These are phyloP conservation scores for Ogataea parapolymorpha DNA, from an alignment of 805 yeast genomes.

Conservation along the genomic window DNA sequence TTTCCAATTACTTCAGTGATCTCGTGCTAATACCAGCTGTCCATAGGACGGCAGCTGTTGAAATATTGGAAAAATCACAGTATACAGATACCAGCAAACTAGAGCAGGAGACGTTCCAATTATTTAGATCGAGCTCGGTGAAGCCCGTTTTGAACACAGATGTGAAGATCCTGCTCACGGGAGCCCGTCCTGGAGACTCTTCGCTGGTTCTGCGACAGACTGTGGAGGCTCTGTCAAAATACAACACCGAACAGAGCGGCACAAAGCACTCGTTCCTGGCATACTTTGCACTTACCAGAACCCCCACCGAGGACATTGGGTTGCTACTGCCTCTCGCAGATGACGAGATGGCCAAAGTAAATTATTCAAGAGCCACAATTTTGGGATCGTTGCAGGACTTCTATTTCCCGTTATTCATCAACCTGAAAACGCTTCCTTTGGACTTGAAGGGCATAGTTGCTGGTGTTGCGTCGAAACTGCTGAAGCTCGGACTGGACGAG, in stretches of 20 bases:
- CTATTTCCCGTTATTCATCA: constrained; percentile 54
- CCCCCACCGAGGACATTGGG: constrained; percentile 49
- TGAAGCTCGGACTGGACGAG: constrained; percentile 36
- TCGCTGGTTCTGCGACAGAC: constrained; percentile 41
- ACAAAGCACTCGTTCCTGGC: constrained; percentile 31
- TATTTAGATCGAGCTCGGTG: constrained; percentile 37
- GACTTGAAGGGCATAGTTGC: constrained; percentile 67
- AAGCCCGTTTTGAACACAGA: constrained; percentile 42
- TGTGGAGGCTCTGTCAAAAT: constrained; percentile 33
- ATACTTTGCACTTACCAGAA: constrained; percentile 52
- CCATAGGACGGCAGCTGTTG: constrained; percentile 42
- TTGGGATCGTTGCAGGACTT: constrained; percentile 57
- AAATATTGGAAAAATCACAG: constrained; percentile 35
- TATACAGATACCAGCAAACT: constrained; percentile 15
- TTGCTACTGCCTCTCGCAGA: constrained; percentile 44
- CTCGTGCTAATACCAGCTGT: constrained; percentile 55
- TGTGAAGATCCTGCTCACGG: constrained; percentile 48
- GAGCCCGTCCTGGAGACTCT: constrained; percentile 52
- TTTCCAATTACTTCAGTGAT: constrained; percentile 62
- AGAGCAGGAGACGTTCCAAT: constrained; percentile 36
- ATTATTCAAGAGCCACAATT: constrained; percentile 39
- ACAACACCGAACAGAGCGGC: constrained; percentile 15
- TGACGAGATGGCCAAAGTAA: constrained; percentile 34
- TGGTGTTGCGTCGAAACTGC: constrained; percentile 52
- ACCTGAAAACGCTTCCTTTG: constrained; percentile 50